Conservation (phyloP, 2,329 filamentous ascomycete genomes). For the Claviceps arundinis region DNA sequence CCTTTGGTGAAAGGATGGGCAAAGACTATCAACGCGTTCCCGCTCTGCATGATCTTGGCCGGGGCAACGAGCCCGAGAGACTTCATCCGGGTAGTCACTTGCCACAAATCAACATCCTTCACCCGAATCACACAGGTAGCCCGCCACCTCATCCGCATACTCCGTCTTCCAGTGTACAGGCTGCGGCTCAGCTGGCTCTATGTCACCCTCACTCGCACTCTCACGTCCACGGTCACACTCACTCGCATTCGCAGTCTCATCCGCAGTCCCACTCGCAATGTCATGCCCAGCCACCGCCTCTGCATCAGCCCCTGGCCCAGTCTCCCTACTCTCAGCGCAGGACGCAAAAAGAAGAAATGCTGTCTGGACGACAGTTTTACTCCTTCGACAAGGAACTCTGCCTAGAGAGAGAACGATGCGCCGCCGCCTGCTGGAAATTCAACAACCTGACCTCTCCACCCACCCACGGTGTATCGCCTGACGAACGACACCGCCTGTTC, state of each 20-base stretch:
- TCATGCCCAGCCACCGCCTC: constrained; percentile 34
- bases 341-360: constrained; percentile 84
- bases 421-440: constrained; percentile 68
- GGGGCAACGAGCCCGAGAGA: constrained; percentile 39
- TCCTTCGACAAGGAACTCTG: constrained; percentile 67
- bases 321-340: constrained; percentile 26
- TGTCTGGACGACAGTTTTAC: constrained; percentile 64
- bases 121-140: constrained; percentile 36
- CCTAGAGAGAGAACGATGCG: constrained; percentile 75
- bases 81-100: constrained; percentile 36
- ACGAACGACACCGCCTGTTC: constrained; percentile 58
- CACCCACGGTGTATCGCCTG: constrained; percentile 53
- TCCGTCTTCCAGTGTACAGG: constrained; percentile 30
- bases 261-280: constrained; percentile 36
- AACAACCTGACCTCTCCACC: constrained; percentile 68
- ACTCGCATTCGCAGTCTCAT: constrained; percentile 35
- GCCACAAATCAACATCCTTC: constrained; percentile 44
- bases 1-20: constrained; percentile 34
- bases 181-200: constrained; percentile 45
- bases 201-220: constrained; percentile 38
- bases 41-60: constrained; percentile 44
- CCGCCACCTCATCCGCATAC: constrained; percentile 26
- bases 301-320: constrained; percentile 18
- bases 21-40: constrained; percentile 50
- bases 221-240: constrained; percentile 37